These are phyloP conservation scores for Saturnispora kantuleensis DNA, from an alignment of 805 yeast genomes.

Conservation along the genomic window DNA sequence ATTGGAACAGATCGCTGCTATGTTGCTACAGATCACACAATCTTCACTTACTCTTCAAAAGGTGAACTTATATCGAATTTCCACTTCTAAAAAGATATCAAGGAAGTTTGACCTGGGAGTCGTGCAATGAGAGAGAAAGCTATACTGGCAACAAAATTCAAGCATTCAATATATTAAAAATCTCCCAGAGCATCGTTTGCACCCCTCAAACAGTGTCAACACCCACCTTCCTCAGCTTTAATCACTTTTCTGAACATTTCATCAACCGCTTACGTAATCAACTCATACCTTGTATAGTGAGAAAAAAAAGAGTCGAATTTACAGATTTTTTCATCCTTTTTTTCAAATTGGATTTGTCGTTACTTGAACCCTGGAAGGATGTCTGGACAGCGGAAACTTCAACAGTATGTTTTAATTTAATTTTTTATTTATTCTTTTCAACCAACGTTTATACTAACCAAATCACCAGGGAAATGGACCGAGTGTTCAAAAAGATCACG, in stretches of 20 bases:
- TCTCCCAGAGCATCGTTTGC: too few species aligned
- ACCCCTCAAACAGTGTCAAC: too few species aligned
- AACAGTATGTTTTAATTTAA: conserved; percentile 25
- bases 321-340: conserved; percentile 78
- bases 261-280: neutral
- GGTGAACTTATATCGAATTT: neutral
- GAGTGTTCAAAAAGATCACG: conserved; percentile 48
- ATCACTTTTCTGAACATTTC: too few species aligned
- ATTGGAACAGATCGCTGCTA: neutral
- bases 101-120: too few species aligned
- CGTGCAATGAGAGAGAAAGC: too few species aligned
- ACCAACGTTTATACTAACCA: neutral
- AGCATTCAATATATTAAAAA: too few species aligned
- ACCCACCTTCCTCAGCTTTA: too few species aligned
- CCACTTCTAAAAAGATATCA: neutral
- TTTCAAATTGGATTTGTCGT: conserved; percentile 28
- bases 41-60: neutral
- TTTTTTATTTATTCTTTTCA: neutral
- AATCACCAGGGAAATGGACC: conserved; percentile 41
- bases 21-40: neutral
- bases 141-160: too few species aligned
- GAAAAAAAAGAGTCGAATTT: neutral
- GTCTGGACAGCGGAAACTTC: conserved; percentile 31
- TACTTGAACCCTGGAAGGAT: conserved; percentile 12
- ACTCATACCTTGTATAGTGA: neutral